Evolutionary conservation across 805 yeast species (phyloP).

Genomic region (Candida rishiriensis): DNA sequence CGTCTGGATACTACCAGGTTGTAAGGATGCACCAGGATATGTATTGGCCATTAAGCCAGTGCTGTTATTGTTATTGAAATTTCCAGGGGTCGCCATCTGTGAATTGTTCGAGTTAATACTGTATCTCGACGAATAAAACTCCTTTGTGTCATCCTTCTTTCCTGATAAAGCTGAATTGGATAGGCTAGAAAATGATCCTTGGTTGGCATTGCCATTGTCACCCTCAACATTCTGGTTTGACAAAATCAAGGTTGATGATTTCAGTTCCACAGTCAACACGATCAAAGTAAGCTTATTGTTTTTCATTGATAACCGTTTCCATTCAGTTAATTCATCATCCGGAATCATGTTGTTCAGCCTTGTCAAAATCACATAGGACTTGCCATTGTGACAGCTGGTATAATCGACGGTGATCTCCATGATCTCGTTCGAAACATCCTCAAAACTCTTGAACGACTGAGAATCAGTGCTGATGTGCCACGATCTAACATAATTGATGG

Average conservation of each 20-base stretch:
- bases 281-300: constrained; percentile 54
- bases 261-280: constrained; percentile 63
- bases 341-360: constrained; percentile 70
- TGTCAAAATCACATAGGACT: constrained; percentile 61
- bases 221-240: constrained; percentile 18
- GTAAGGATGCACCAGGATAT: constrained; percentile 5
- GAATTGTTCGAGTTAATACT: constrained; percentile 27
- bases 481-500: constrained; percentile 53
- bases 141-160: constrained; percentile 17
- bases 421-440: constrained; percentile 59
- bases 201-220: background rate
- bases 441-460: constrained; percentile 35
- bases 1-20: constrained; percentile 4
- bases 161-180: background rate
- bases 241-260: constrained; percentile 41
- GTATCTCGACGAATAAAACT: constrained; percentile 18
- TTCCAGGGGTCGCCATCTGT: constrained; percentile 19
- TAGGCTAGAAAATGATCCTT: background rate
- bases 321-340: constrained; percentile 75
- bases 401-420: constrained; percentile 55
- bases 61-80: constrained; percentile 1
- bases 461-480: constrained; percentile 46
- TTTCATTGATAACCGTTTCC: constrained; percentile 68
- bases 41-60: constrained; percentile 2
- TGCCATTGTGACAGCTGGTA: constrained; percentile 41